Base-by-base conservation (phyloP, 2,329 filamentous ascomycete species). In the Podosphaera fusca region DNA sequence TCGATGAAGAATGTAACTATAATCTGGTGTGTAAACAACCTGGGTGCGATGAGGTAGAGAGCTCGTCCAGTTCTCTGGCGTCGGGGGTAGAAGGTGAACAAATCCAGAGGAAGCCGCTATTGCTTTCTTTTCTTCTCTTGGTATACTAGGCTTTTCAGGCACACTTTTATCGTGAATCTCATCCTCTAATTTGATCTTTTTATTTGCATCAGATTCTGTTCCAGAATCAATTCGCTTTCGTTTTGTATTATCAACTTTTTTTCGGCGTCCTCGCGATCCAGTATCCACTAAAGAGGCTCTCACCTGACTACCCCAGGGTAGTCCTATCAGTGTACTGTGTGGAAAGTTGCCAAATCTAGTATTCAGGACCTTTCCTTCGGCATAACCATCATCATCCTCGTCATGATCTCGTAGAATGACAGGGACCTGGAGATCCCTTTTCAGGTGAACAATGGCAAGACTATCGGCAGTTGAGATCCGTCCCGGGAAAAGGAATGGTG, bases 311-410 rank as follows among this genome's bases (percentile, higher is more conserved):
- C 92, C 92, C 90, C 90, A 96, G 47, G 86, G 84, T 56, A 88
- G 74, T 4, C 80, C 75, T 57, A 95, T 76, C 51, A 90, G 71
- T 0, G 85, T 89, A 9, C 78, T 84, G 67, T 90, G 86, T 0
- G 86, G 85, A 59, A 88, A 90, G 0, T 89, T 95, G 54, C 92
- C 92, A 66, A 95, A 98, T 50, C 89, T 82, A 1, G 90, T 98
- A 71, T 95, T 96, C 56, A 89, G 80, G 2, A 87, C 84, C 52
- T 81, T 82, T 40, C 85, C 85, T 67, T 88, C 84, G 35, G 78
- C 77, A 64, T 88, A 88, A 59, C 84, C 85, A 65, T 82, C 77
- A 61, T 83, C 75, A 47, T 78, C 75, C 56, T 79, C 80, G 42
- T 78, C 75, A 30, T 75, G 75, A 35, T 78, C 72, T 60, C 77